Percentiles rank a stretch among this genome's conserved stretches.
phyloP scores from a whole-genome alignment of 768 basidiomycete genomes.

The Leccinum rimulosum region DNA sequence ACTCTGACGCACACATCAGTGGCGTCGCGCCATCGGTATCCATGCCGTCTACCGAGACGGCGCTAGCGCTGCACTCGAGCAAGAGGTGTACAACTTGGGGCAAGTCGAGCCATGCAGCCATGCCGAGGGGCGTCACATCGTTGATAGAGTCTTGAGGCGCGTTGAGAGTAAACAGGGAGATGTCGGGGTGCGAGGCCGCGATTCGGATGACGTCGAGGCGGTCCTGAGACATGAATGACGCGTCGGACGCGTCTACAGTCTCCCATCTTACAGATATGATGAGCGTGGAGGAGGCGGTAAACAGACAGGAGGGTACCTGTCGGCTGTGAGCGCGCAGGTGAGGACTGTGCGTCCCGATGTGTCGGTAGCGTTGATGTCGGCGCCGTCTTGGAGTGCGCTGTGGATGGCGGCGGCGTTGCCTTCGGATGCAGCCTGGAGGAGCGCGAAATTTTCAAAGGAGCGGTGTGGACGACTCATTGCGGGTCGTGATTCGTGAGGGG shows the following conservation, averaged over 20 bases:
- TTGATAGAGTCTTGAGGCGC: constrained; percentile 67
- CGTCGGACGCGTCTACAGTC: constrained; percentile 64
- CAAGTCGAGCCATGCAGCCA: constrained; percentile 76
- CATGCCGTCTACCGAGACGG: constrained; percentile 70
- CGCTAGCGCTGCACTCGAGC: constrained; percentile 58
- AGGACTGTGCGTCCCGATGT: constrained; percentile 58
- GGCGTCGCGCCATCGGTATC: constrained; percentile 76
- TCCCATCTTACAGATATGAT: constrained; percentile 51
- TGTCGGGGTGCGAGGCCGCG: constrained; percentile 52
- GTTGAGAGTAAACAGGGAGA: constrained; percentile 70
- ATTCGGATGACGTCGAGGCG: constrained; percentile 58
- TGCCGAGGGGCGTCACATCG: constrained; percentile 73
- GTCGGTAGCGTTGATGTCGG: constrained; percentile 69
- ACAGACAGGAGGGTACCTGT: constrained; percentile 47
- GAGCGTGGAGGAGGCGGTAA: not conserved
- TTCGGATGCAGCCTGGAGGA: constrained; percentile 54
- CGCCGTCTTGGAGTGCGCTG: constrained; percentile 54
- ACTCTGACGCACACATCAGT: constrained; percentile 68
- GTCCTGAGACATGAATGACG: constrained; percentile 58
- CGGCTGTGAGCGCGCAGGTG: constrained; percentile 69
- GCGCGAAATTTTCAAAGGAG: constrained; percentile 39
- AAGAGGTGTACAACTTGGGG: constrained; percentile 57
- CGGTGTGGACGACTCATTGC: constrained; percentile 38
- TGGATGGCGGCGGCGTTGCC: constrained; percentile 56
- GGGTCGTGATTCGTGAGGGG: constrained; percentile 33